A percentile compares a stretch with the other conserved stretches of the same genome.
Evolutionary conservation across 768 basidiomycete genomes (phyloP).

Genomic region (Amanita rimosa): DNA sequence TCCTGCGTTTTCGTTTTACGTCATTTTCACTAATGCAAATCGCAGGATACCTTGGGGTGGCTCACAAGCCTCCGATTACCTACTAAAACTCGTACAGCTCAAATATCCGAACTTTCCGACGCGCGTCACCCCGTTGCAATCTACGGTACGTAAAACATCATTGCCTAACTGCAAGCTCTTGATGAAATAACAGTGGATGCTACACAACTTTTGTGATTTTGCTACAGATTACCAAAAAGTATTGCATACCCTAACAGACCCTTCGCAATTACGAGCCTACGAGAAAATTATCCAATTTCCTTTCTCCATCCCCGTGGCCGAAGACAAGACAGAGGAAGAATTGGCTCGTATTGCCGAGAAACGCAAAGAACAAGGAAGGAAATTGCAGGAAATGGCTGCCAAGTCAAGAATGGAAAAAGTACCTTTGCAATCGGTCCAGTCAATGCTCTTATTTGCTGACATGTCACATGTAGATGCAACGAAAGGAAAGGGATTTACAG

Average conservation of each 20-base stretch:
- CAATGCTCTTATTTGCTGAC: not conserved
- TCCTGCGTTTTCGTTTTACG: constrained; percentile 15
- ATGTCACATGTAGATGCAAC: constrained; percentile 35
- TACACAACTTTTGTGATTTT: constrained; percentile 79
- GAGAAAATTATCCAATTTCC: constrained; percentile 87
- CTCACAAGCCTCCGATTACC: constrained; percentile 81
- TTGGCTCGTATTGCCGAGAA: constrained; percentile 66
- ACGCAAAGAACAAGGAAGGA: constrained; percentile 74
- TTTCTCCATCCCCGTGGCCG: constrained; percentile 46
- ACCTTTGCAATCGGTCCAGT: constrained; percentile 3
- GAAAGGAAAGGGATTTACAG: constrained; percentile 69
- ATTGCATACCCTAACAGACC: constrained; percentile 59
- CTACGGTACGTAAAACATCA: constrained; percentile 41
- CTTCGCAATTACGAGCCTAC: constrained; percentile 45
- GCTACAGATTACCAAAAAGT: constrained; percentile 62
- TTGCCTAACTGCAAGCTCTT: not conserved
- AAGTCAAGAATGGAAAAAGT: constrained; percentile 83
- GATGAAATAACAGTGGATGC: constrained; percentile 64
- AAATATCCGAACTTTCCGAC: constrained; percentile 93
- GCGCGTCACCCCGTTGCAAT: constrained; percentile 65
- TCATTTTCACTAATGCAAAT: not conserved
- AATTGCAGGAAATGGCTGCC: constrained; percentile 86
- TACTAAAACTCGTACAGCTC: constrained; percentile 87
- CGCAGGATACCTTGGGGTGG: constrained; percentile 90
- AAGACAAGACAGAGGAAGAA: constrained; percentile 91